Evolutionary conservation across 73 alveolate genomes (phyloP), one percentile per base, ranked within the genome.

Genomic region (Paramecium octaurelia): DNA sequence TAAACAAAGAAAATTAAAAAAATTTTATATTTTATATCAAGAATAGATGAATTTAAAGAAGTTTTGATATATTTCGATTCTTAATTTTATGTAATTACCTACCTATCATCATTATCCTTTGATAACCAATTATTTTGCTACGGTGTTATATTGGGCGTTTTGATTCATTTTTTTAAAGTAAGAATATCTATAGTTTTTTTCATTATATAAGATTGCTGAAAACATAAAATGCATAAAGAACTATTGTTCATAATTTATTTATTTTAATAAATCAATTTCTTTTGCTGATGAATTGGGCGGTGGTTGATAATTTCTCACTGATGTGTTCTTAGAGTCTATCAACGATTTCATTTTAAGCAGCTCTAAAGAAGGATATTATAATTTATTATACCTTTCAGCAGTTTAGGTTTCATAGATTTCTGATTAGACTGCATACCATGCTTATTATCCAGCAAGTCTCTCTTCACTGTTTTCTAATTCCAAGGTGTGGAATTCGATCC

Each of bases 401-500:
- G 91, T 43, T 80, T 80, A 80, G 10, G 48, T 24, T 43, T 80
- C 70, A 80, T 80, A 80, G 73, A 80, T 42, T 44, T 42, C 42
- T 80, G 46, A 40, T 80, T 80, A 23, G 73, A 24, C 57, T 44
- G 91, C 70, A 24, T 46, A 42, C 91, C 91, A 80, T 80, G 91
- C 91, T 21, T 80, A 21, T 31, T 44, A 31, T 40, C 48, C 91
- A 46, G 91, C 91, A 80, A 80, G 91, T 73, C 87, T 73, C 31
- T 73, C 87, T 38, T 73, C 87, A 24, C 87, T 73, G n/a, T 73
- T 73, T 46, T 80, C 91, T 24, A 80, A 48, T 80, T 80, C 91
- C n/a, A 80, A 35, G 57, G 91, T 80, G 58, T 80, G 91, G 91
- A 80, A 80, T 80, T 80, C 91, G 91, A 80, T 80, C 91, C 91